Conservation (phyloP, 2,329 filamentous ascomycete genomes). For the Fusarium mexicanum region DNA sequence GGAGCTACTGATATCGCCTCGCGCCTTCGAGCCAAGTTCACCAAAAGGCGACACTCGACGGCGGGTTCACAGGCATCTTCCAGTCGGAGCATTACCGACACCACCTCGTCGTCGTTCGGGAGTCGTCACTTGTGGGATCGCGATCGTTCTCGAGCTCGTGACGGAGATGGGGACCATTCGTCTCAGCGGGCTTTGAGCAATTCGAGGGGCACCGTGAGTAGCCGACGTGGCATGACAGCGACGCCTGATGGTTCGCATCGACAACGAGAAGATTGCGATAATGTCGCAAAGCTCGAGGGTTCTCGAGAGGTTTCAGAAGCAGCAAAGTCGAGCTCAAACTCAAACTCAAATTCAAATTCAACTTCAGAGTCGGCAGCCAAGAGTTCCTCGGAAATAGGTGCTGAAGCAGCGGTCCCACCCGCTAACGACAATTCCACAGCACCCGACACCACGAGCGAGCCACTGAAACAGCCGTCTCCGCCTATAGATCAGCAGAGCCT, state of each 20-base stretch:
- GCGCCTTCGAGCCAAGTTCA: constrained; percentile 59
- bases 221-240: constrained; percentile 26
- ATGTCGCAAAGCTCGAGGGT: constrained; percentile 12
- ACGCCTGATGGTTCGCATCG: constrained; percentile 28
- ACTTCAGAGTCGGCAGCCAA: neutral
- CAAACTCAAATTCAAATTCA: constrained; percentile 13
- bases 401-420: constrained; percentile 34
- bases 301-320: constrained; percentile 19
- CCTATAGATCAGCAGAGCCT: constrained; percentile 36
- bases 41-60: constrained; percentile 54
- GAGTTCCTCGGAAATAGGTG: constrained; percentile 23
- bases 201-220: constrained; percentile 35
- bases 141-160: constrained; percentile 34
- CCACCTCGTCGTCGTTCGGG: constrained; percentile 30
- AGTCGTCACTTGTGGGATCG: constrained; percentile 41
- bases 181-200: constrained; percentile 37
- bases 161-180: constrained; percentile 27
- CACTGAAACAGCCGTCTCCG: constrained; percentile 37
- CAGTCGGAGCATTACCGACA: constrained; percentile 39
- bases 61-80: constrained; percentile 51
- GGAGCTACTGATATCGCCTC: constrained; percentile 55
- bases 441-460: constrained; percentile 14
- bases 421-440: constrained; percentile 27
- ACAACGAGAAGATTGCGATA: constrained; percentile 18
- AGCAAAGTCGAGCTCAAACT: constrained; percentile 18